Conservation (phyloP, 2,329 filamentous ascomycete genomes). For the Nemania diffusa region DNA sequence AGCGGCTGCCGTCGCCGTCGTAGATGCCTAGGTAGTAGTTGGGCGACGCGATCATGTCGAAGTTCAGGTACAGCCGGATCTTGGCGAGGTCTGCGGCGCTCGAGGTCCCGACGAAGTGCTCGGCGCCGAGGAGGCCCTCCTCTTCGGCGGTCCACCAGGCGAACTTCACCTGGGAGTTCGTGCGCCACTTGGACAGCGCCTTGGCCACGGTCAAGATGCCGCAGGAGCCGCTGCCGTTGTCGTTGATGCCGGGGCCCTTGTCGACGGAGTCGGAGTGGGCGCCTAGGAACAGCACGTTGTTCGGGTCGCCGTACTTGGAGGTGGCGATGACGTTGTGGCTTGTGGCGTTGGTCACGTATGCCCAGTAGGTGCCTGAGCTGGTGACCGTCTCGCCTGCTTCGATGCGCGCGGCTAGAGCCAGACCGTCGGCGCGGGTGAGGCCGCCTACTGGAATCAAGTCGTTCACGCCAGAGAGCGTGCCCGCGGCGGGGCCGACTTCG, state of each 20-base stretch:
- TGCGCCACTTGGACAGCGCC: constrained; percentile 64
- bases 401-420: constrained; percentile 30
- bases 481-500: constrained; percentile 56
- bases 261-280: constrained; percentile 71
- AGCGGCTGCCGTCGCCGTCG: constrained; percentile 66
- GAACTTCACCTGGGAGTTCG: constrained; percentile 71
- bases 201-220: constrained; percentile 68
- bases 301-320: constrained; percentile 66
- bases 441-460: constrained; percentile 58
- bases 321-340: constrained; percentile 69
- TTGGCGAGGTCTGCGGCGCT: constrained; percentile 61
- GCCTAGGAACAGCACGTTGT: constrained; percentile 68
- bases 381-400: constrained; percentile 34
- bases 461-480: constrained; percentile 60
- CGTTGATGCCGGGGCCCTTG: constrained; percentile 72
- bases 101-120: constrained; percentile 62
- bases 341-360: constrained; percentile 43
- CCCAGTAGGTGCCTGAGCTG: constrained; percentile 41
- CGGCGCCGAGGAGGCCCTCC: constrained; percentile 69
- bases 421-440: constrained; percentile 57
- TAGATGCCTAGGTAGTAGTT: constrained; percentile 61
- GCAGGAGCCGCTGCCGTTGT: constrained; percentile 70
- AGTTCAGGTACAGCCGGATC: constrained; percentile 70
- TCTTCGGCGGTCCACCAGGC: constrained; percentile 73
- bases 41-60: constrained; percentile 68